Evolutionary conservation across 352 stramenopile species (phyloP).

Genomic region (Discostella stelligera): DNA sequence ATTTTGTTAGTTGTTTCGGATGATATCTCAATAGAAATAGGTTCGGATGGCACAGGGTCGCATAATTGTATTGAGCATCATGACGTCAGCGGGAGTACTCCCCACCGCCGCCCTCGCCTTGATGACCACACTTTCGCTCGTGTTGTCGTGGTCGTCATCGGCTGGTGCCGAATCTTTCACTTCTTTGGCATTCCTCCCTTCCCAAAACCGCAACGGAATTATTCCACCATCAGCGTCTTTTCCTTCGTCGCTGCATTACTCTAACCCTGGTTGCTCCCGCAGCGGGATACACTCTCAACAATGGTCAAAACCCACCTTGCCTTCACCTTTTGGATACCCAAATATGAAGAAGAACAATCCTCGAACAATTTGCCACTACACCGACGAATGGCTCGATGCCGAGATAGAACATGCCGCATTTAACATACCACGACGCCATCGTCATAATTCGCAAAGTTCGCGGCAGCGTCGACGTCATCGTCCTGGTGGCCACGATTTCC

Average conservation of each 20-base stretch:
- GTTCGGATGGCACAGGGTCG: no score
- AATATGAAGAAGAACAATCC: background rate
- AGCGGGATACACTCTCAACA: no score
- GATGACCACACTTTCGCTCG: background rate
- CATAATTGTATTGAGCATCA: background rate
- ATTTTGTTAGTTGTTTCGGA: no score
- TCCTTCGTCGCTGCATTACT: background rate
- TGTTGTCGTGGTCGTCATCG: background rate
- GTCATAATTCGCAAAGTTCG: background rate
- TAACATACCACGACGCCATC: background rate
- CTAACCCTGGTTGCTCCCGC: no score
- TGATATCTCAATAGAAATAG: no score
- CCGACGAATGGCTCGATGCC: constrained; percentile 30
- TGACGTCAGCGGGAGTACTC: background rate
- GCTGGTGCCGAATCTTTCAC: background rate
- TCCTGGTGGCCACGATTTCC: no score
- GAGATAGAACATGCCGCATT: constrained; percentile 16
- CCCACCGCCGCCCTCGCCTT: background rate
- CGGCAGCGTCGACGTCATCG: background rate
- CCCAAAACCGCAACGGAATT: background rate
- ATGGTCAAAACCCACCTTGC: background rate
- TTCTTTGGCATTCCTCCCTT: background rate
- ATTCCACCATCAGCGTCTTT: background rate
- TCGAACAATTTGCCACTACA: constrained; percentile 13
- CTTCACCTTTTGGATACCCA: background rate